Base-by-base conservation (phyloP, 75 land plant genomes). In the Ceratopteris richardii region DNA sequence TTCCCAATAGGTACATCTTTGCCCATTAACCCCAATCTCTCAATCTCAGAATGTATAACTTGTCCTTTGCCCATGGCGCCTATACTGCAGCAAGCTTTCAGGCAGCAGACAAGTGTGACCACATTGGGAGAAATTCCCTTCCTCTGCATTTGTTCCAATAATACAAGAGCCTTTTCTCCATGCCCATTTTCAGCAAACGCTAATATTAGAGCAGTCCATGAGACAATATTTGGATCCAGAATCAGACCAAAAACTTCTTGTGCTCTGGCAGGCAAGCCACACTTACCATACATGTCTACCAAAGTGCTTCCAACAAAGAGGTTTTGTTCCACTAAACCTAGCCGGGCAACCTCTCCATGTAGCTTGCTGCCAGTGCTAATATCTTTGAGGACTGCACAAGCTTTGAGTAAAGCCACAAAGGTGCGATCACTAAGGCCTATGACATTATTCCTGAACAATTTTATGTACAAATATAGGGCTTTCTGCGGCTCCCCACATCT, bases 151-250 rank as follows among this genome's bases (percentile, higher is more conserved):
- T 63, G 23, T 3, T 71, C 70, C 51, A 83, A 74, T 2, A 73
- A 46, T 21, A 30, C 19, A 13, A 76, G 47, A 46, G 80, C 87
- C 59, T 80, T 65, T 19, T 0, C 53, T 43, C 66, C 14, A 46
- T 44, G 22, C 31, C 75, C 73, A 23, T 54, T 54, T 26, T 66
- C 59, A 0, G 33, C 61, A 56, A 70, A 69, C 56, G 69, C 79
- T 17, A 66, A 47, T 1, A 79, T 56, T 67, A 82, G 68, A 2
- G 70, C 69, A 27, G 74, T 79, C 76, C 76, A 69, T 1, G 81
- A 79, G 44, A 62, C 72, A 51, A 72, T 58, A 44, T 79, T 73
- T 27, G 61, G 68, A 4, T 24, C 54, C n/a, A 59, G 21, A 70
- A 75, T 68, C 31, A 43, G 40, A n/a, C 53, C 40, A 57, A 75